Base-by-base conservation (phyloP, 2,329 filamentous ascomycete genomes). In the Colletotrichum acutatum region DNA sequence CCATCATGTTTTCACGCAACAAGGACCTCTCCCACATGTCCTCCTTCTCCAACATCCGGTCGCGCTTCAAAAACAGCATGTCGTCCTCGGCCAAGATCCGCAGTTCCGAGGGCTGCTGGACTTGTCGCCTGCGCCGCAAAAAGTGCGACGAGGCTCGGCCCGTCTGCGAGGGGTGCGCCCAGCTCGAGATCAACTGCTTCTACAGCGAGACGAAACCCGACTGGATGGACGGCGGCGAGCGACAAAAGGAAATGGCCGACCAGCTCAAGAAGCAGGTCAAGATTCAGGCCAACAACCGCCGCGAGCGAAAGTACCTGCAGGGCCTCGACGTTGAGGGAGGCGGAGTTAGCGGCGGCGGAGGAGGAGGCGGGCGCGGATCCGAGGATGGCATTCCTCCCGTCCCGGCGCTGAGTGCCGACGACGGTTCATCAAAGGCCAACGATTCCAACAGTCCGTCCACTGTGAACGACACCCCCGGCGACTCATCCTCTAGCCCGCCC, bases 81-180 rank as follows among this genome's bases (percentile, higher is more conserved):
- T 72, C 70, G 24, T 70, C 66, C 11, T 70, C 66, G 30, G 66
- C 70, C 59, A 83, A 80, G 71, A 75, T 82, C 32, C 82, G 85
- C 53, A 85, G 83, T 72, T 83, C 83, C 62, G 84, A 83, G 8
- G 88, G 88, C 72, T 91, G 89, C 78, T 91, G 88, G 88, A 91
- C 89, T 2, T 91, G 90, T 76, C 86, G 89, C 26, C 83, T 91
- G 12, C 86, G 90, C 24, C 88, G 88, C 76, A 92, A 91, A 77
- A 91, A 90, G 77, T 92, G 90, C 78, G 88, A 90, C 74, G 87
- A 90, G 77, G 81, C 76, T 28, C 84, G 83, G 2, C 89, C 89
- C 12, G 77, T 84, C 11, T 92, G 90, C 78, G 81, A 84, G 6
- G 81, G 78, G 46, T 92, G 90, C 79, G 78, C 80, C 16, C 78